Base-by-base conservation (phyloP, 2,329 filamentous ascomycete genomes). In the Xylariales sp. region DNA sequence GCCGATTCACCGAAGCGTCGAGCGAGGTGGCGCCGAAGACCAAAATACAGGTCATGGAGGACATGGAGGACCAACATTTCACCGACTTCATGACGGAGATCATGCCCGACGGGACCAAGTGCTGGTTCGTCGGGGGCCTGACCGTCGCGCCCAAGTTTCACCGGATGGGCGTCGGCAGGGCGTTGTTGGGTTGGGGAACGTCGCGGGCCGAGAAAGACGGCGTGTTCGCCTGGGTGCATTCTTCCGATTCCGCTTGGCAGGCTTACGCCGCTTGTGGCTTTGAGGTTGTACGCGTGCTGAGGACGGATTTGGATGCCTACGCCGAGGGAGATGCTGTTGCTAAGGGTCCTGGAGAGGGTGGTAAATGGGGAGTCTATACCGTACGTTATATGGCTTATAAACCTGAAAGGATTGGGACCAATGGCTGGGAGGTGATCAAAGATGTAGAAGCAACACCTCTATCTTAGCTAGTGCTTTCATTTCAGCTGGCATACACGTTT, bases 181-280 rank as follows among this genome's bases (percentile, higher is more conserved):
- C 32, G 16, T 18, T 35, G 32, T n/a, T 35, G 32, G 7, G 16
- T 21, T 35, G 32, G 32, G 32, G 32, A 4, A 35, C 32, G 32
- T 18, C 14, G 32, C 32, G 32, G 14, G 32, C 16, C 5, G 32
- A 35, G 9, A 9, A n/a, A 21, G 32, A 35, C 32, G 32, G 32
- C 16, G 32, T 35, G 14, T 35, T 35, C 18, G 32, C 32, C 32
- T 35, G 32, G 32, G 32, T 35, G 32, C 32, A 35, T n/a, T 35
- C 32, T 18, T 35, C 32, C 32, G 32, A 35, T 11, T 35, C 32
- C 14, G 32, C 32, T 11, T 35, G 32, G 32, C 32, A 35, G 32
- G 32, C 32, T 18, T 35, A 35, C 32, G 32, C 32, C 8, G 32
- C 32, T 8, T 35, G 16, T 21, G 16, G 32, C 14, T 35, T 35